Percentiles rank a stretch among this genome's conserved stretches.
Evolutionary conservation across 2,329 filamentous ascomycete species (phyloP).

Genomic region (Cercospora nicotianae): DNA sequence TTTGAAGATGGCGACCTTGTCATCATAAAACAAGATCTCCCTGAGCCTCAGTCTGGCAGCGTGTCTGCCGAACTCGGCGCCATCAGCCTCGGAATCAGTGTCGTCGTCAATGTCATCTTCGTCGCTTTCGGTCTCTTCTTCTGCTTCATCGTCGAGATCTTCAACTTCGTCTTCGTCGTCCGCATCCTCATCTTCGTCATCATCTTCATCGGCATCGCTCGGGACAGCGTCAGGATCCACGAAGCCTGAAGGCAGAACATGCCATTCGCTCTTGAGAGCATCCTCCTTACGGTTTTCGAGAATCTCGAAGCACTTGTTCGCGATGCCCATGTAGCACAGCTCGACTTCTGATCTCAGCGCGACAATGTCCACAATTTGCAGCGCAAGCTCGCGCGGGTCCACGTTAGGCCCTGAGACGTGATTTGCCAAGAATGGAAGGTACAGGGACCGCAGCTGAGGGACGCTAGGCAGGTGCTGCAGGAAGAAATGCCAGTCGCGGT

Average conservation of each 20-base stretch:
- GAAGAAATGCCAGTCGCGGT: conserved; percentile 80
- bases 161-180: conserved; percentile 53
- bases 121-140: conserved; percentile 44
- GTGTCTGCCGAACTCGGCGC: conserved; percentile 16
- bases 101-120: conserved; percentile 18
- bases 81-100: conserved; percentile 18
- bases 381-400: conserved; percentile 68
- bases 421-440: conserved; percentile 67
- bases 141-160: conserved; percentile 45
- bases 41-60: conserved; percentile 60
- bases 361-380: conserved; percentile 77
- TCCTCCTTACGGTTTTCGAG: conserved; percentile 59
- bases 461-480: conserved; percentile 71
- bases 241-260: conserved; percentile 39
- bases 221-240: conserved; percentile 50
- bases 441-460: conserved; percentile 67
- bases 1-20: conserved; percentile 78
- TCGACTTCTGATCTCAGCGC: conserved; percentile 73
- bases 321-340: conserved; percentile 74
- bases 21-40: conserved; percentile 82
- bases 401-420: conserved; percentile 56
- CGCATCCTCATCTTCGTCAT: conserved; percentile 52
- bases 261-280: conserved; percentile 48
- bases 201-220: conserved; percentile 51
- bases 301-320: conserved; percentile 79